phyloP scores from a whole-genome alignment of 2,329 filamentous ascomycete genomes.

The Fusarium papillatum region DNA sequence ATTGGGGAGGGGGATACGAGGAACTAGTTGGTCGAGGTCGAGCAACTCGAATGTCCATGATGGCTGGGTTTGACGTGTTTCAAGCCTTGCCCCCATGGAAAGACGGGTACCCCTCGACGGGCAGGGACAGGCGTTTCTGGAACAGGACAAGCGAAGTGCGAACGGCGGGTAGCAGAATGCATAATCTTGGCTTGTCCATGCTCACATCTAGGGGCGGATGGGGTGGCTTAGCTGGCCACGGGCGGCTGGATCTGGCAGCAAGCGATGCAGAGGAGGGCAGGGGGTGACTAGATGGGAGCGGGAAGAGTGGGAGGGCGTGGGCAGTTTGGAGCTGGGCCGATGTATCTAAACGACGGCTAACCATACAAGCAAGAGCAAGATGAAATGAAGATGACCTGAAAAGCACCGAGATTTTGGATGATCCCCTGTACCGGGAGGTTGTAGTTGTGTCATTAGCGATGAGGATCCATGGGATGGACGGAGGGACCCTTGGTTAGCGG shows the following conservation, averaged over 20 bases:
- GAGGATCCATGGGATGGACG: background rate
- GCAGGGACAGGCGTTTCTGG: background rate
- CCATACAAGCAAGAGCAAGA: background rate
- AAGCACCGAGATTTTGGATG: background rate
- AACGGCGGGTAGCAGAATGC: conserved; percentile 20
- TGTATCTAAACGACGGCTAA: background rate
- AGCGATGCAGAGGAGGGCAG: conserved; percentile 13
- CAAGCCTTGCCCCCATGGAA: background rate
- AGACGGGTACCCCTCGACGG: background rate
- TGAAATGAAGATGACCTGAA: background rate
- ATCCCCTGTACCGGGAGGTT: background rate
- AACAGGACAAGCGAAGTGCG: conserved; percentile 7
- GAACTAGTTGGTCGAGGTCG: background rate
- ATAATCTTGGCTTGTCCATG: conserved; percentile 26
- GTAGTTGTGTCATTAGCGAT: background rate
- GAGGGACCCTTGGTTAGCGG: background rate
- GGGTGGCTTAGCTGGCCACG: conserved; percentile 23
- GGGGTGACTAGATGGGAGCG: background rate
- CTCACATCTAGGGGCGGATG: conserved; percentile 17
- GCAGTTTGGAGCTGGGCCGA: background rate
- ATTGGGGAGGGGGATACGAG: background rate
- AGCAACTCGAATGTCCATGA: background rate
- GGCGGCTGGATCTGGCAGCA: conserved; percentile 26
- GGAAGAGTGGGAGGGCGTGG: background rate
- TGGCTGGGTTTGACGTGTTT: background rate